A percentile compares a stretch with the other conserved stretches of the same genome.
Evolutionary conservation across 1,139 yeast species (phyloP).

Genomic region (Komagataea norvegica): DNA sequence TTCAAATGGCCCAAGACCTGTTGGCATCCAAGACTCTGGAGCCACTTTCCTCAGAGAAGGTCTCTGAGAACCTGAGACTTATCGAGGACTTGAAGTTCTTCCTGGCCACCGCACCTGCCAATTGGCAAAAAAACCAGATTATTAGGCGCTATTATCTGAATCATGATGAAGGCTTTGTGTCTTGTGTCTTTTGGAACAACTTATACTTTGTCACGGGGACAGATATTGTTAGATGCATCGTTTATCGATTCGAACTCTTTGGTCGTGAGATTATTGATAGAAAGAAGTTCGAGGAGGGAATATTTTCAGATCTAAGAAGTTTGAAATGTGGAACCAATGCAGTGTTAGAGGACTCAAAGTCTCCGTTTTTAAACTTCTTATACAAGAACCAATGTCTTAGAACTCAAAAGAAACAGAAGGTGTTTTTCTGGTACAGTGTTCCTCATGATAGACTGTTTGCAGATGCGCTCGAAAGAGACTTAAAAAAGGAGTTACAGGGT

Average conservation of each 20-base stretch:
- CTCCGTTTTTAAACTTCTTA: slow-evolving; percentile 77
- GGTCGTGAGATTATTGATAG: slow-evolving; percentile 82
- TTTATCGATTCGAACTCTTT: slow-evolving; percentile 84
- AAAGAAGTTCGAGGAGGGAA: slow-evolving; percentile 95
- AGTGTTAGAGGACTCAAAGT: slow-evolving; percentile 80
- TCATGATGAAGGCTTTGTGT: slow-evolving; percentile 84
- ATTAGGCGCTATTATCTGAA: slow-evolving; percentile 81
- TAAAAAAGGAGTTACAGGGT: slow-evolving; percentile 64
- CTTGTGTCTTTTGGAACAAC: slow-evolving; percentile 91
- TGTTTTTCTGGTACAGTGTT: slow-evolving; percentile 94
- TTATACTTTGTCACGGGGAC: slow-evolving; percentile 91
- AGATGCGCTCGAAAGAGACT: slow-evolving; percentile 90
- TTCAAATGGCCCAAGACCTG: neutral
- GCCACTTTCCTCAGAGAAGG: slow-evolving; percentile 18
- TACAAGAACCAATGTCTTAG: slow-evolving; percentile 84
- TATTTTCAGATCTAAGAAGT: slow-evolving; percentile 84
- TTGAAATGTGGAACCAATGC: slow-evolving; percentile 89
- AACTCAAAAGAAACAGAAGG: slow-evolving; percentile 96
- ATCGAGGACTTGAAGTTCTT: slow-evolving; percentile 80
- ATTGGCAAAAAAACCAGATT: slow-evolving; percentile 87
- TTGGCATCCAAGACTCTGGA: no score
- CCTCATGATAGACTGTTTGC: slow-evolving; percentile 91
- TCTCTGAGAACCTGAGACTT: slow-evolving; percentile 52
- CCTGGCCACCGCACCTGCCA: slow-evolving; percentile 88
- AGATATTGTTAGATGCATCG: slow-evolving; percentile 88